Evolutionary conservation across 176 grass and related monocot genomes (phyloP), one percentile per base, ranked within the genome.

Genomic region (Lolium multiflorum): DNA sequence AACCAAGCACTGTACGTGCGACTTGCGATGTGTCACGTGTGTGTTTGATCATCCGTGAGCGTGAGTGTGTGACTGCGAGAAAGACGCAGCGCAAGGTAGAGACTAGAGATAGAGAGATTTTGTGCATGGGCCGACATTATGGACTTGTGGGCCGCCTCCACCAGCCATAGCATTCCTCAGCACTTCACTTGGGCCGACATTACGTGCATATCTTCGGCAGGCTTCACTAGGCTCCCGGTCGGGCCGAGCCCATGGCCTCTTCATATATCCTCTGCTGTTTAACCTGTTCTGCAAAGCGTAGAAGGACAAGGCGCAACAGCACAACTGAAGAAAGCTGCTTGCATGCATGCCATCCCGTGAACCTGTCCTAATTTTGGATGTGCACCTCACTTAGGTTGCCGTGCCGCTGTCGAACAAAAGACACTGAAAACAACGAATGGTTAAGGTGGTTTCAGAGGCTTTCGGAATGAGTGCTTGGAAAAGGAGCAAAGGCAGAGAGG

Each of bases 391-490:
- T 61, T 52, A 54, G 52, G 20, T 41, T 71, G 63, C 55, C 18
- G 46, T 26, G 80, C 80, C 1, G 43, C 35, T 79, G 15, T 74
- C 51, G 26, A 52, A 71, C 18, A 50, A 78, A 88, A 78, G 74
- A 43, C 62, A 7, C 43, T 49, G 0, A 15, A 12, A 49, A 6
- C 20, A 76, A 76, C 11, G 18, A 20, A 76, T 5, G 68, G 39
- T 21, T 55, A 1, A 76, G 26, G 25, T 9, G 16, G 49, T 35
- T 28, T 0, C 25, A 76, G 9, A 54, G 62, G 25, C 62, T 65
- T 65, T 65, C 51, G 17, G 51, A 11, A 18, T 1, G 0, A 10
- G 28, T 65, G 71, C 21, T 56, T 48, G 7, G 10, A 12, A 47
- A 47, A 47, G 80, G 21, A 74, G 11, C 81, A 55, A 81, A 89